Conservation (phyloP, 805 yeast species). For the Sungouiella thailandica region DNA sequence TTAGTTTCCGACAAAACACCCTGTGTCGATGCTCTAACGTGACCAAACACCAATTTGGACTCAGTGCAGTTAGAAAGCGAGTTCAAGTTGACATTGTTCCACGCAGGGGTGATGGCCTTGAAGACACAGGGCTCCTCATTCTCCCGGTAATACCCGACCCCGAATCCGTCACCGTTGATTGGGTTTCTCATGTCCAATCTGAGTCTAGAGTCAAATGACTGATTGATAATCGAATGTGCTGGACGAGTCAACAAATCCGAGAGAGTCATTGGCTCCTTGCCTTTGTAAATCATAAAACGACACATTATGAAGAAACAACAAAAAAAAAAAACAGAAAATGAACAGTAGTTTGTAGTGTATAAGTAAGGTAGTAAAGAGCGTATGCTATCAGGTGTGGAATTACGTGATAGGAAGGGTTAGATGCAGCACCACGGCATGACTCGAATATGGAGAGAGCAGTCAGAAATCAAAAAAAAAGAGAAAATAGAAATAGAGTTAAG, state of each 20-base stretch:
- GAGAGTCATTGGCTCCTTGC: conserved; percentile 80
- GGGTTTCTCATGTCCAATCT: conserved; percentile 87
- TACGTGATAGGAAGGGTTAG: too few relatives aligned
- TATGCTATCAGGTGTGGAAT: neutral
- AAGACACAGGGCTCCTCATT: conserved; percentile 80
- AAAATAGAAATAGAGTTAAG: too few relatives aligned
- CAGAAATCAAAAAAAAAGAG: too few relatives aligned
- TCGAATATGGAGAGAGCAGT: too few relatives aligned
- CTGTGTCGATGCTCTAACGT: conserved; percentile 92
- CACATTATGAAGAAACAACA: conserved; percentile 63
- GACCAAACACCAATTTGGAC: conserved; percentile 83
- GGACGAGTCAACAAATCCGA: conserved; percentile 89
- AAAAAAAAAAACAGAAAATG: too few relatives aligned
- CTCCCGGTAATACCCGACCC: conserved; percentile 79
- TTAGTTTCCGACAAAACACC: conserved; percentile 93
- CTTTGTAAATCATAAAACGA: conserved; percentile 86
- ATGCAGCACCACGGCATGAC: too few relatives aligned
- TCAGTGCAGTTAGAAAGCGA: conserved; percentile 84
- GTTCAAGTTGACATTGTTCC: conserved; percentile 92
- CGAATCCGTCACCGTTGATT: conserved; percentile 97
- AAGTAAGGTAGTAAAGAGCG: neutral
- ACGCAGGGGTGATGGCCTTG: conserved; percentile 95
- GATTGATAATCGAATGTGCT: conserved; percentile 95
- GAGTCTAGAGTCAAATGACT: conserved; percentile 85
- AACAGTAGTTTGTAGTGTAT: neutral